Evolutionary conservation across 139 green algal genomes (phyloP).

Genomic region (Chlamydomonas schloesseri): DNA sequence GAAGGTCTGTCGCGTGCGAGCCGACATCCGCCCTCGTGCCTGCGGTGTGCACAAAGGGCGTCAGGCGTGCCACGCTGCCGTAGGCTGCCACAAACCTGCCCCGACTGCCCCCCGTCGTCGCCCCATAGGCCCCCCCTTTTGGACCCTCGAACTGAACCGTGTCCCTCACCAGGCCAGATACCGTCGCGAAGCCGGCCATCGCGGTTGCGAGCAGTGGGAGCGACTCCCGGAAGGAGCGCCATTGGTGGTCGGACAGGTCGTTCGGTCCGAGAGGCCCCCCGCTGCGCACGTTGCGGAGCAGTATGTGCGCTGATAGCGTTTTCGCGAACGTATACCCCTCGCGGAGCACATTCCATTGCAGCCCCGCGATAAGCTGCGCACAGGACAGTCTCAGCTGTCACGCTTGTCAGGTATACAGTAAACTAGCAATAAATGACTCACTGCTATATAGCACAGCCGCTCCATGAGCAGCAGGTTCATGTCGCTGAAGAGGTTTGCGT

Average conservation of each 20-base stretch:
- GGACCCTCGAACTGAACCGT: too few species aligned
- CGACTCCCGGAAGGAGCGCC: constrained; percentile 74
- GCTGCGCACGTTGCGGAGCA: not conserved
- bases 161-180: constrained; percentile 50
- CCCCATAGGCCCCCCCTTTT: too few species aligned
- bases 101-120: too few species aligned
- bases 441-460: constrained; percentile 13
- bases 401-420: not conserved
- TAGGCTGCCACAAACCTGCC: too few species aligned
- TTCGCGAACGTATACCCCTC: constrained; percentile 37
- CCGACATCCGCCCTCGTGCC: too few species aligned
- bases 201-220: constrained; percentile 52
- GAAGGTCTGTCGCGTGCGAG: not conserved
- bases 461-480: not conserved
- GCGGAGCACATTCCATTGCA: constrained; percentile 35
- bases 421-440: not conserved
- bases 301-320: not conserved
- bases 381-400: not conserved
- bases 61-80: too few species aligned
- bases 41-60: too few species aligned
- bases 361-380: constrained; percentile 31
- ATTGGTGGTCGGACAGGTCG: constrained; percentile 88
- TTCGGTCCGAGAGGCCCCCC: constrained; percentile 30
- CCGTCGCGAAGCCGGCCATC: constrained; percentile 52
- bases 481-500: not conserved